These are phyloP conservation scores for Epichloe hybrida DNA, from an alignment of 2,329 filamentous ascomycete species.

Conservation along the genomic window DNA sequence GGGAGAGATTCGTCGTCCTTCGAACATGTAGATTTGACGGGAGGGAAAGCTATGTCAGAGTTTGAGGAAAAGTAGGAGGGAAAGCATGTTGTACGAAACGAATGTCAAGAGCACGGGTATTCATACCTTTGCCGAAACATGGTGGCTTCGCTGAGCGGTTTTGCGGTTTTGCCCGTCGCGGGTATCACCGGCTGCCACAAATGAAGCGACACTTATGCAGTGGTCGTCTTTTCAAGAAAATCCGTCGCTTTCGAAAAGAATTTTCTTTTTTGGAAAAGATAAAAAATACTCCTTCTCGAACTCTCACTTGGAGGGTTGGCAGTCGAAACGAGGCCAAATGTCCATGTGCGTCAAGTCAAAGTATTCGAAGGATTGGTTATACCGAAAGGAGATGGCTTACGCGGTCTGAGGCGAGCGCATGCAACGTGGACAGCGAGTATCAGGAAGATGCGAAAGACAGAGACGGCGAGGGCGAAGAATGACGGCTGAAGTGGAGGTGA, in stretches of 20 bases:
- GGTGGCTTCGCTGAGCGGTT: constrained; percentile 1
- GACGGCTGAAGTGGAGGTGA: background rate
- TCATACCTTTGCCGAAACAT: constrained; percentile 11
- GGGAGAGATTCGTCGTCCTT: background rate
- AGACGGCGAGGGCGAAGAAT: background rate
- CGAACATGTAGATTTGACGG: background rate
- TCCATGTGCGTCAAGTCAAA: background rate
- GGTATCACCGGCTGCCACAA: background rate
- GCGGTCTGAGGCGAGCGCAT: background rate
- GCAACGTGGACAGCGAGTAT: background rate
- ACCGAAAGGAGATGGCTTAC: background rate
- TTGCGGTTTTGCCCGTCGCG: background rate
- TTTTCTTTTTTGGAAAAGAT: too few species aligned
- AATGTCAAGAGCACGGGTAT: background rate
- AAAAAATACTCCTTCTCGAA: background rate
- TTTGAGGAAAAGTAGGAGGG: background rate
- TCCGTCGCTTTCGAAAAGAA: background rate
- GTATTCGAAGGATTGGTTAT: background rate
- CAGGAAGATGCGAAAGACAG: background rate
- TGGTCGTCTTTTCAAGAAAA: background rate
- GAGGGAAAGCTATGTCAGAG: background rate
- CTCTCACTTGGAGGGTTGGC: background rate
- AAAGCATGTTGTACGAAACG: background rate
- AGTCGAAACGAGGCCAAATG: background rate
- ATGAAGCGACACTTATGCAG: background rate